Conservation (phyloP, 257 asterid genomes). For the Henckelia pumila region DNA sequence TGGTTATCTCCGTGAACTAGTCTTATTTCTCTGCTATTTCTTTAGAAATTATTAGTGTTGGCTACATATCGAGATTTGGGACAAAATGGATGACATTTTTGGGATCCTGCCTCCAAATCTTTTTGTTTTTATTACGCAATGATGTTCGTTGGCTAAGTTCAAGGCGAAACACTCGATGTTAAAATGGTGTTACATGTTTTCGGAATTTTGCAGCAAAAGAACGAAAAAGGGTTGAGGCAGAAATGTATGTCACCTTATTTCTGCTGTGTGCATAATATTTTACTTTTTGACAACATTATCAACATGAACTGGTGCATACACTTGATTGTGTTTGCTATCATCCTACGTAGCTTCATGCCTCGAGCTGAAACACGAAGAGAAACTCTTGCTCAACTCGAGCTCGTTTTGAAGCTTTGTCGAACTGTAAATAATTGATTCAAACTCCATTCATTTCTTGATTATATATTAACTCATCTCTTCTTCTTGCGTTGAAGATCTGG, state of each 20-base stretch:
- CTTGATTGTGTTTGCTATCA: background rate
- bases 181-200: background rate
- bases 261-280: background rate
- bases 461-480: too few species aligned
- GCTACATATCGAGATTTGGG: slow-evolving; percentile 26
- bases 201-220: background rate
- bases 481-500: too few species aligned
- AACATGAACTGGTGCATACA: background rate
- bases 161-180: background rate
- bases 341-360: background rate
- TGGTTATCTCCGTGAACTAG: slow-evolving; percentile 7
- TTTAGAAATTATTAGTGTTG: slow-evolving; percentile 13
- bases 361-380: too few species aligned
- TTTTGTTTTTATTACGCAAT: background rate
- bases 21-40: slow-evolving; percentile 10
- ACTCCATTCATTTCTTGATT: background rate
- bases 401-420: too few species aligned
- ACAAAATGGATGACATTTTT: slow-evolving; percentile 21
- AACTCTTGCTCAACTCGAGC: background rate
- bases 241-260: background rate
- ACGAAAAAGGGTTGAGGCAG: background rate
- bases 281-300: background rate
- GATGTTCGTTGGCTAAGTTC: too few species aligned
- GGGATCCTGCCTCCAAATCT: background rate
- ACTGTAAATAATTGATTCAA: background rate